Base-by-base conservation (phyloP, 345 rosid species). In the Brassica incana region DNA sequence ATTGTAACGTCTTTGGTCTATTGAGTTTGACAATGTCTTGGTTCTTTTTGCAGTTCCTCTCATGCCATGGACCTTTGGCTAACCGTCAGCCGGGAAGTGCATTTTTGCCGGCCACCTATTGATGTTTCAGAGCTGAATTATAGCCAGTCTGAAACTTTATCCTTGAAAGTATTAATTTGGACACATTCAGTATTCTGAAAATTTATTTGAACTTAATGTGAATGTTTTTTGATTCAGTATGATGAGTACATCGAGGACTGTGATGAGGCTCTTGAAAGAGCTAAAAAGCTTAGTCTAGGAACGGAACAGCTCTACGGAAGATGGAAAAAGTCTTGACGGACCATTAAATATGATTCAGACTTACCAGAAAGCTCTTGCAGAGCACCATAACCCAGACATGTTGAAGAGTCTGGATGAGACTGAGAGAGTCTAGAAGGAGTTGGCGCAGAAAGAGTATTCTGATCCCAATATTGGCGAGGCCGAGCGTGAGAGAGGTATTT, bases 311-410 rank as follows among this genome's bases (percentile, higher is more conserved):
- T 36, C 40, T 36, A 9, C 35, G 35, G 40, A 36, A 36, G 40
- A 36, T 36, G 40, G 40, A 36, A 36, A 36, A 36, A 36, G 40
- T 36, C 40, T 36, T 9, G 40, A 36, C 9, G 9, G 9, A 36
- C 71, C 93, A 80, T 80, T 97, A 91, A 25, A 83, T 77, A 98
- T 92, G 20, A 93, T 93, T 58, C 97, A 95, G 88, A 80, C 93
- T 56, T 95, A 86, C 88, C 99, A 95, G 87, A 95, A 95, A 80
- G 98, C 99, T 79, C 97, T 95, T 15, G 91, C 99, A 1, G 99
- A 95, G 87, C 99, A 95, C 78, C 96, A 97, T 35, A 91, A 95
- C 40, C 97, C 98, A 6, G 98, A 95, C 36, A 95, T 98, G 0
- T 77, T 95, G 92, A 93, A 95, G 89, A 95, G 84, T 71, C 84